Conservation (phyloP, 805 yeast genomes). For the Ogataea wickerhamii region DNA sequence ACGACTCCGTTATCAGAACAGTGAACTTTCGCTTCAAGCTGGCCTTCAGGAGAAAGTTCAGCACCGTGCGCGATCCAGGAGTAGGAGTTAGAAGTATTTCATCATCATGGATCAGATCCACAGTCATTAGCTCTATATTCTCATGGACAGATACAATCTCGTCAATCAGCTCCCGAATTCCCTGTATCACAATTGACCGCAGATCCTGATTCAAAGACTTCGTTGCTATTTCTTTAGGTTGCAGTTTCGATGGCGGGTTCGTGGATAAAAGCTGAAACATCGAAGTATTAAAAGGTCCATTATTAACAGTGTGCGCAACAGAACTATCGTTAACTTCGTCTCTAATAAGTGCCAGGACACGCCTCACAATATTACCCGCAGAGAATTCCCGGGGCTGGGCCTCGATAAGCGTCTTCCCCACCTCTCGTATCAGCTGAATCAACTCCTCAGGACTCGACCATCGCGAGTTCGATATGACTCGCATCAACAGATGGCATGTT, state of each 20-base stretch:
- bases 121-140: conserved; percentile 85
- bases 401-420: conserved; percentile 64
- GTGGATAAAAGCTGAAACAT: conserved; percentile 85
- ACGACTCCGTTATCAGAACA: conserved; percentile 86
- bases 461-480: conserved; percentile 84
- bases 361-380: conserved; percentile 85
- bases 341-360: conserved; percentile 81
- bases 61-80: conserved; percentile 84
- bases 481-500: conserved; percentile 79
- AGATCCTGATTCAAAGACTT: conserved; percentile 56
- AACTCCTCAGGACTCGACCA: conserved; percentile 80
- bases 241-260: conserved; percentile 21
- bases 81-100: conserved; percentile 88
- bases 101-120: conserved; percentile 91
- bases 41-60: conserved; percentile 82
- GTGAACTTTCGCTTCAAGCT: conserved; percentile 87
- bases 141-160: conserved; percentile 88
- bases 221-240: conserved; percentile 22
- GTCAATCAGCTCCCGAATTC: conserved; percentile 86
- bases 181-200: conserved; percentile 84
- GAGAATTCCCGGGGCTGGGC: conserved; percentile 90
- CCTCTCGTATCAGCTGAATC: conserved; percentile 63
- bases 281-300: conserved; percentile 63
- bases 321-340: conserved; percentile 67
- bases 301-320: conserved; percentile 21